Conservation (phyloP, 2,329 filamentous ascomycete species). For the Botrytis elliptica region DNA sequence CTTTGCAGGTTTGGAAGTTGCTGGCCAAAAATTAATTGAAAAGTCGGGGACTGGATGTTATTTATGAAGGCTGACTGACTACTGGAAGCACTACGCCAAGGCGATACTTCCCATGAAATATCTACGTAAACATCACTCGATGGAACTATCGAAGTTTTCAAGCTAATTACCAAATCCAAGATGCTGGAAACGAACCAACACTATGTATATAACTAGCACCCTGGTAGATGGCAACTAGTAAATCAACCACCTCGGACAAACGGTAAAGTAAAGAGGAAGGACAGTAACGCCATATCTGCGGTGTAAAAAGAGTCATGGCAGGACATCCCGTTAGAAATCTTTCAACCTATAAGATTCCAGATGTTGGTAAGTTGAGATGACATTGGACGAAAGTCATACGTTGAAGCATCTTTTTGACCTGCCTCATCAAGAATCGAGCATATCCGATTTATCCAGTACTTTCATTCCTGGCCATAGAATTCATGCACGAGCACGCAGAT, state of each 20-base stretch:
- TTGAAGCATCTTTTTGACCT: background rate
- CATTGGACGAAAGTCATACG: background rate
- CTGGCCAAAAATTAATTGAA: no score
- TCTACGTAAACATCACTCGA: background rate
- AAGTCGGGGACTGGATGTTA: fast-evolving
- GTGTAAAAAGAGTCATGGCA: background rate
- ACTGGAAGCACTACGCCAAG: background rate
- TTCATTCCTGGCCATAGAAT: conserved; percentile 29
- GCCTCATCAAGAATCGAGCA: conserved; percentile 5
- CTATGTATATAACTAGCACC: background rate
- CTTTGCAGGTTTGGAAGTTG: no score
- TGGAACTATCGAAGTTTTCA: background rate
- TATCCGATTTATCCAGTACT: conserved; percentile 25
- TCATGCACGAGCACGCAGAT: conserved; percentile 25
- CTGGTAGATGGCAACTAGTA: background rate
- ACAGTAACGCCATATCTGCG: background rate
- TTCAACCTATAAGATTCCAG: background rate
- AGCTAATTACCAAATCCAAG: background rate
- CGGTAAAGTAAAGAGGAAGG: background rate
- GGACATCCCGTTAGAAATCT: background rate
- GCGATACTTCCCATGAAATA: background rate
- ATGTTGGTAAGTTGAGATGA: background rate
- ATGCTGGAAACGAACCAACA: background rate
- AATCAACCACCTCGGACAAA: background rate
- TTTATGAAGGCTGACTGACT: no score